Evolutionary conservation across 2,329 filamentous ascomycete species (phyloP).

Genomic region (Xylariaceae sp.): DNA sequence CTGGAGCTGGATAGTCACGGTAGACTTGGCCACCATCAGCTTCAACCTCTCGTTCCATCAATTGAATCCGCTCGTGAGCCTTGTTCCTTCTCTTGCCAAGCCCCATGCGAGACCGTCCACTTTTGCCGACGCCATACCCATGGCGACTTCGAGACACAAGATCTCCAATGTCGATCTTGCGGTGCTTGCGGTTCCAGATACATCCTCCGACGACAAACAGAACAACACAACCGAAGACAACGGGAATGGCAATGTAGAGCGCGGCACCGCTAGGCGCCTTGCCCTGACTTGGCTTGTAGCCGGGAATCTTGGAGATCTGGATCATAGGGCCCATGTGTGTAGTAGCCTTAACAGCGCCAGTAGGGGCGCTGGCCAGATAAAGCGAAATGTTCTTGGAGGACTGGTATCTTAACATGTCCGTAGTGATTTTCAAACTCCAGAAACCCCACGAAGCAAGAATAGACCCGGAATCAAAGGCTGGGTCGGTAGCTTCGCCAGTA

Average conservation of each 20-base stretch:
- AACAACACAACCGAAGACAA: conserved; percentile 42
- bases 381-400: conserved; percentile 45
- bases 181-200: conserved; percentile 51
- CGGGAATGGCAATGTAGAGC: conserved; percentile 50
- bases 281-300: conserved; percentile 25
- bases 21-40: conserved; percentile 30
- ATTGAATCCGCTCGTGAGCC: conserved; percentile 37
- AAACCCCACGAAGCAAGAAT: conserved; percentile 42
- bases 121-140: conserved; percentile 41
- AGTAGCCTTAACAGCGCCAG: conserved; percentile 19
- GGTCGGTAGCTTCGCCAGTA: conserved; percentile 27
- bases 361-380: conserved; percentile 35
- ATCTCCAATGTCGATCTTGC: conserved; percentile 46
- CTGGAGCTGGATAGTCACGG: conserved; percentile 31
- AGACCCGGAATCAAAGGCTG: conserved; percentile 31
- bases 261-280: conserved; percentile 34
- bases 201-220: conserved; percentile 50
- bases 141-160: conserved; percentile 43
- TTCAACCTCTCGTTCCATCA: conserved; percentile 34
- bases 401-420: conserved; percentile 32
- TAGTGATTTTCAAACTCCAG: conserved; percentile 40
- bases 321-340: conserved; percentile 37
- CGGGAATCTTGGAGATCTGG: conserved; percentile 33
- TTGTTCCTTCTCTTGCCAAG: conserved; percentile 28
- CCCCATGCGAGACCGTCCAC: conserved; percentile 28